Evolutionary conservation across 179 eudicot species (phyloP).

Genomic region (Corrigiola litoralis): DNA sequence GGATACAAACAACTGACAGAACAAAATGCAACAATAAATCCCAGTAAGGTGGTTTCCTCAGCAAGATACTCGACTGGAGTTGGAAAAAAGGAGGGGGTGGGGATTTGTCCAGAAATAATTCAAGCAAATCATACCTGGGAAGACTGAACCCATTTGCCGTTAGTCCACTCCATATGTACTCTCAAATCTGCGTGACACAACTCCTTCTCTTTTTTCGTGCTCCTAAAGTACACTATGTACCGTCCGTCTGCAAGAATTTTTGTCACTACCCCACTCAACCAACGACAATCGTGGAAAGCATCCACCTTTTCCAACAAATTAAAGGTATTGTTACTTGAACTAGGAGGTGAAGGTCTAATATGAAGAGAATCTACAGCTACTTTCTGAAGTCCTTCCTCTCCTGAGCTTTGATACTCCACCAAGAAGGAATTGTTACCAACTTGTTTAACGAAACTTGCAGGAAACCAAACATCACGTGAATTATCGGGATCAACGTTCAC

Average conservation of each 20-base stretch:
- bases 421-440: constrained; percentile 28
- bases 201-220: constrained; percentile 43
- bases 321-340: constrained; percentile 31
- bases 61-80: too few species aligned
- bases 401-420: constrained; percentile 35
- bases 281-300: constrained; percentile 48
- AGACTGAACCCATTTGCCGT: constrained; percentile 55
- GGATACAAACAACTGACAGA: background rate
- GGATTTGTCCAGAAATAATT: too few species aligned
- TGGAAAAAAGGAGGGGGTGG: too few species aligned
- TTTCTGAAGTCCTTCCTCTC: constrained; percentile 27
- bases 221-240: constrained; percentile 60
- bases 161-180: constrained; percentile 59
- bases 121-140: constrained; percentile 39
- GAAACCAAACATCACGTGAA: constrained; percentile 54
- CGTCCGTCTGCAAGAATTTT: constrained; percentile 55
- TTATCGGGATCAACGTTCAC: constrained; percentile 47
- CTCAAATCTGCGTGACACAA: constrained; percentile 45
- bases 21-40: background rate
- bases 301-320: constrained; percentile 63
- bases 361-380: constrained; percentile 40
- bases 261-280: constrained; percentile 71
- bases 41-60: background rate
- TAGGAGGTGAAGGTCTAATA: constrained; percentile 60
- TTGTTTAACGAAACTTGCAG: constrained; percentile 43